Evolutionary conservation across 2,329 filamentous ascomycete genomes (phyloP).

Genomic region (Calonectria pteridis): DNA sequence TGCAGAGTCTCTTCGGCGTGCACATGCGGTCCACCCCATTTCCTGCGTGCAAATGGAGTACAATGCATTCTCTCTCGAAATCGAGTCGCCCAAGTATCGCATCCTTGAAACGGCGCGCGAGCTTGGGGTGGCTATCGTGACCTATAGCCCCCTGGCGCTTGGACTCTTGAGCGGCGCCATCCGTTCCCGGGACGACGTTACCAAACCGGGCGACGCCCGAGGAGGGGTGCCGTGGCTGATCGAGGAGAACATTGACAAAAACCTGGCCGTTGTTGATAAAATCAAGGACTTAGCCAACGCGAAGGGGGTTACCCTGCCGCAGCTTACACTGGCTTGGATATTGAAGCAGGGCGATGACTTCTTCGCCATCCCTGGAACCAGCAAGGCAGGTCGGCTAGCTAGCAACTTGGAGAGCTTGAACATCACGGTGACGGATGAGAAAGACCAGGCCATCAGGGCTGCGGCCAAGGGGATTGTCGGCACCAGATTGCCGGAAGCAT

Average conservation of each 20-base stretch:
- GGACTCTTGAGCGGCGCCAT: conserved; percentile 64
- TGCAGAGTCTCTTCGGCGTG: conserved; percentile 50
- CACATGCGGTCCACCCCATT: conserved; percentile 60
- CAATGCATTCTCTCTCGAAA: conserved; percentile 65
- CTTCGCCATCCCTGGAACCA: not conserved
- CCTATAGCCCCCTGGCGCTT: conserved; percentile 69
- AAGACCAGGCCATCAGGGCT: not conserved
- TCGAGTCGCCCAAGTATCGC: conserved; percentile 64
- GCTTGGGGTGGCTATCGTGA: conserved; percentile 66
- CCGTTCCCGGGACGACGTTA: not conserved
- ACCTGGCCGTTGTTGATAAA: not conserved
- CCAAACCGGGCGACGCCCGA: not conserved
- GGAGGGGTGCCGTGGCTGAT: not conserved
- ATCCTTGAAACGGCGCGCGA: conserved; percentile 65
- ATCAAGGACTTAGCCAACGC: not conserved
- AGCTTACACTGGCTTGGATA: not conserved
- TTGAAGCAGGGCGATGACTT: not conserved
- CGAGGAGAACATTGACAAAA: not conserved
- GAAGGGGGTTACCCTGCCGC: not conserved
- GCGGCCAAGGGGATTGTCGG: not conserved
- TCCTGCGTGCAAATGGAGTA: conserved; percentile 66
- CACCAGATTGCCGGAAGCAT: not conserved
- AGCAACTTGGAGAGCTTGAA: not conserved
- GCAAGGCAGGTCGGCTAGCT: not conserved
- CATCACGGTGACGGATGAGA: not conserved